Evolutionary conservation across 768 basidiomycete genomes (phyloP).

Genomic region (Leccinum variicolor): DNA sequence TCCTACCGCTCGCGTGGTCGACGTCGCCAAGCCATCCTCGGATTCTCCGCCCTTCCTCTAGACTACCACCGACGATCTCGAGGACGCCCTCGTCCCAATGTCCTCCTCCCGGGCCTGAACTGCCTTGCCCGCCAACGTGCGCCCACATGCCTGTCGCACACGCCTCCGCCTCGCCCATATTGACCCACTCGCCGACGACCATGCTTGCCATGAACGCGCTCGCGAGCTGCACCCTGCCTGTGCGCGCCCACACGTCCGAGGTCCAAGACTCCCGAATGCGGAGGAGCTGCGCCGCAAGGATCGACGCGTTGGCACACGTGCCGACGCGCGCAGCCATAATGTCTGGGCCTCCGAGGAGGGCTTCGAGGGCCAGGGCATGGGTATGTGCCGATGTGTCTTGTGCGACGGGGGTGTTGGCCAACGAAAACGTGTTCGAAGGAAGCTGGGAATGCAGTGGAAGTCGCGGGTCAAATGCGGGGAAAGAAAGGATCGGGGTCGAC

Average conservation of each 20-base stretch:
- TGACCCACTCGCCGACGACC: conserved; percentile 66
- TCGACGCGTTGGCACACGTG: conserved; percentile 64
- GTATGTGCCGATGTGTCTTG: conserved; percentile 81
- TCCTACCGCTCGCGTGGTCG: conserved; percentile 60
- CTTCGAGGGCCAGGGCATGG: conserved; percentile 72
- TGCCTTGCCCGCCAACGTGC: conserved; percentile 34
- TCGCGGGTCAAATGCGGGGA: conserved; percentile 71
- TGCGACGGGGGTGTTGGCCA: conserved; percentile 71
- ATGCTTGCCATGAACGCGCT: conserved; percentile 71
- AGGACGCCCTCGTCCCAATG: conserved; percentile 80
- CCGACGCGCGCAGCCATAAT: conserved; percentile 75
- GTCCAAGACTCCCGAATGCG: conserved; percentile 78
- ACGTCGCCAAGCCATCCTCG: conserved; percentile 84
- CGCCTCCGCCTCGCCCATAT: conserved; percentile 74
- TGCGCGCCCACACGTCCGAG: conserved; percentile 73
- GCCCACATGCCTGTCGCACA: conserved; percentile 79
- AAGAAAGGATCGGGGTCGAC: conserved; percentile 66
- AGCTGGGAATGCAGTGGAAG: conserved; percentile 70
- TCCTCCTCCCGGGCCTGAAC: conserved; percentile 32
- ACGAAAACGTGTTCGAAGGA: conserved; percentile 59
- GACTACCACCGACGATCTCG: conserved; percentile 73
- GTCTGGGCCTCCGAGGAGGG: conserved; percentile 74
- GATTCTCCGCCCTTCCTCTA: conserved; percentile 70
- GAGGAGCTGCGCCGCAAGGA: conserved; percentile 72
- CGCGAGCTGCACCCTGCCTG: conserved; percentile 75